phyloP scores from a whole-genome alignment of 345 rosid genomes.

The Eutrema japonicum region DNA sequence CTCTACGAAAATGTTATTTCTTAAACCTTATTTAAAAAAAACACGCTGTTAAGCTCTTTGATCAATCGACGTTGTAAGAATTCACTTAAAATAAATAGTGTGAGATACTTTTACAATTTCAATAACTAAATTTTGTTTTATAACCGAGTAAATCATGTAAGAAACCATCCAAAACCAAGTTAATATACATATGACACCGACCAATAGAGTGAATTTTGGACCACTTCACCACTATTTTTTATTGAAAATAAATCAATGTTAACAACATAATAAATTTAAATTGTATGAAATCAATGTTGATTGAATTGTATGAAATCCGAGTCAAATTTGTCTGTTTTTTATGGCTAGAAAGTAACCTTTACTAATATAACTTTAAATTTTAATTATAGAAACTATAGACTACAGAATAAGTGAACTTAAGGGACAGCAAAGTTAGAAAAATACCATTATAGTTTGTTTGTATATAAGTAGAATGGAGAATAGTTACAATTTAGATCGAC shows the following conservation, averaged over 20 bases:
- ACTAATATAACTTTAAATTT: too few relatives aligned
- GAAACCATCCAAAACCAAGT: not conserved
- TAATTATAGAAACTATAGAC: not conserved
- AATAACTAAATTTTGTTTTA: too few relatives aligned
- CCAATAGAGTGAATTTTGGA: not conserved
- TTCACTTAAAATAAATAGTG: too few relatives aligned
- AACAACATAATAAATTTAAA: too few relatives aligned
- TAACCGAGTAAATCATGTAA: not conserved
- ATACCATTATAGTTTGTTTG: not conserved
- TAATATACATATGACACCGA: not conserved
- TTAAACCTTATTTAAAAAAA: too few relatives aligned
- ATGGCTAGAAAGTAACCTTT: not conserved
- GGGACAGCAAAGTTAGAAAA: not conserved
- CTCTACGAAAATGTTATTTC: not conserved
- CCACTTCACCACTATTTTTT: not conserved
- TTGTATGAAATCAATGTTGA: not conserved
- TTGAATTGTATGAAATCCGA: not conserved
- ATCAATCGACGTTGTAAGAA: too few relatives aligned
- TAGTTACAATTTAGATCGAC: not conserved
- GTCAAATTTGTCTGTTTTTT: not conserved
- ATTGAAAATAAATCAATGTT: too few relatives aligned
- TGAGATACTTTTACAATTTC: too few relatives aligned
- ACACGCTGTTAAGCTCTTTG: too few relatives aligned
- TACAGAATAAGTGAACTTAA: not conserved
- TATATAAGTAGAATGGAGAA: not conserved